Percentiles rank a stretch among this genome's conserved stretches.
These are phyloP conservation scores for Parascedosporium putredinis DNA, from an alignment of 2,329 filamentous ascomycete species.

Conservation along the genomic window DNA sequence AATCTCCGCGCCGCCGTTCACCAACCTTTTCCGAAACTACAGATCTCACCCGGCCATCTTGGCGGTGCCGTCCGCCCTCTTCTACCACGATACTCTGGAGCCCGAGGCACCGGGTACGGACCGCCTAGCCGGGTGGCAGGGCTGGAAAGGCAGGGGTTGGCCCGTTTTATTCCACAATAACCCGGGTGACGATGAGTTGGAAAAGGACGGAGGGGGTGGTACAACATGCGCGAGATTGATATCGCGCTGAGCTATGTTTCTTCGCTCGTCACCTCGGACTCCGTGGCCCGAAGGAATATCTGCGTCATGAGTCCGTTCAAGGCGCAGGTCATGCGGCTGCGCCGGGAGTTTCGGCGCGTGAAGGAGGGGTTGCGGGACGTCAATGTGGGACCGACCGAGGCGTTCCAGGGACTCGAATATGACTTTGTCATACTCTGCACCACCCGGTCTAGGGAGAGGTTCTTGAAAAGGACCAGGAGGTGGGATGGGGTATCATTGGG, in stretches of 20 bases:
- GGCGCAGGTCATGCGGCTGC: constrained; percentile 98
- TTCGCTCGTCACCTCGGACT: constrained; percentile 98
- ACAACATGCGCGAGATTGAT: constrained; percentile 3
- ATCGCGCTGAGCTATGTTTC: constrained; percentile 91
- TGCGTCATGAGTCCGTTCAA: constrained; percentile 99
- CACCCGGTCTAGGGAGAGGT: constrained; percentile 31
- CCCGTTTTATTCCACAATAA: constrained; percentile 98
- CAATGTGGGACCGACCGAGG: constrained; percentile 95
- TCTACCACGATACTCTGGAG: constrained; percentile 82
- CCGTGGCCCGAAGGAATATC: constrained; percentile 82
- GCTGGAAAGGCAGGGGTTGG: constrained; percentile 3
- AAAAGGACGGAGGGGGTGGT: constrained; percentile 5
- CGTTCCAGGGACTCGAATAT: constrained; percentile 97
- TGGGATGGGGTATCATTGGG: constrained; percentile 91
- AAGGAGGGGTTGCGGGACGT: constrained; percentile 99
- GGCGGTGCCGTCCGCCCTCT: constrained; percentile 98
- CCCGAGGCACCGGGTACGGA: constrained; percentile 92
- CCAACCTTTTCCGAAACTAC: constrained; percentile 7
- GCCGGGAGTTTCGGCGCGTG: constrained; percentile 91
- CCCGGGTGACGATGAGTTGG: constrained; percentile 88
- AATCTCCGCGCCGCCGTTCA: constrained; percentile 49
- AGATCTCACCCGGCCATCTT: constrained; percentile 96
- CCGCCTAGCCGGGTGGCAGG: neutral
- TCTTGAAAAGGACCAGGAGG: constrained; percentile 95
- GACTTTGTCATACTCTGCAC: constrained; percentile 95